Evolutionary conservation across 139 green algal genomes (phyloP), one percentile per base, ranked within the genome.

Genomic region (Gonium pectorale): DNA sequence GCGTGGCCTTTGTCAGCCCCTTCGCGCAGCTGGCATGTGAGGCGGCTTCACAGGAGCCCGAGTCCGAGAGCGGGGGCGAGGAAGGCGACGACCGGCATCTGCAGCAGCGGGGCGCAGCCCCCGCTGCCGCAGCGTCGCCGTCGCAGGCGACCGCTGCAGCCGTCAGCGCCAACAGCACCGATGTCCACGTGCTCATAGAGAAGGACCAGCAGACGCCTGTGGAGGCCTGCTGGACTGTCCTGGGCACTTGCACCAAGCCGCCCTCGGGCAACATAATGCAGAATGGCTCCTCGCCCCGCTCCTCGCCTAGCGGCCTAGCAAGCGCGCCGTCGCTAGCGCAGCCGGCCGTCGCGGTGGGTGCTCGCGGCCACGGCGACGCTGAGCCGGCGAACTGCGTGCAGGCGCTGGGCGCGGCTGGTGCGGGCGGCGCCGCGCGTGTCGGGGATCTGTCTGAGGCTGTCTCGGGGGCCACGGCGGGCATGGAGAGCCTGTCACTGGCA

Each of bases 171-270:
- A 78, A 64, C 79, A 68, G 66, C 66, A 49, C 49, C 22, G 68
- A 81, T 44, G 79, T 77, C n/a, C 33, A 37, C 27, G 26, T 56
- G 26, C 15, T 15, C 11, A 26, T 51, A 5, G 59, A 69, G n/a
- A 83, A 89, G 59, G 77, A 86, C 67, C 85, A 89, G 56, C 67
- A 81, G 54, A 26, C 40, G 0, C 3, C 35, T 17, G 29, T 29
- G 19, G 49, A 62, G 5, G 51, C 38, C 9, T 35, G 68, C 26
- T 60, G 85, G 69, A 29, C 49, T 24, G 60, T 83, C 49, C 41
- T 86, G 49, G 79, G 66, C 7, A 33, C 24, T 8, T 24, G 37
- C 66, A 64, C 31, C 62, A 83, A 77, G 79, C 64, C 79, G 63
- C 79, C 79, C 6, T 82, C 75, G 7, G 75, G 59, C 40, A 31